phyloP scores from a whole-genome alignment of 2,329 filamentous ascomycete species.

The Colletotrichum orchidophilum region DNA sequence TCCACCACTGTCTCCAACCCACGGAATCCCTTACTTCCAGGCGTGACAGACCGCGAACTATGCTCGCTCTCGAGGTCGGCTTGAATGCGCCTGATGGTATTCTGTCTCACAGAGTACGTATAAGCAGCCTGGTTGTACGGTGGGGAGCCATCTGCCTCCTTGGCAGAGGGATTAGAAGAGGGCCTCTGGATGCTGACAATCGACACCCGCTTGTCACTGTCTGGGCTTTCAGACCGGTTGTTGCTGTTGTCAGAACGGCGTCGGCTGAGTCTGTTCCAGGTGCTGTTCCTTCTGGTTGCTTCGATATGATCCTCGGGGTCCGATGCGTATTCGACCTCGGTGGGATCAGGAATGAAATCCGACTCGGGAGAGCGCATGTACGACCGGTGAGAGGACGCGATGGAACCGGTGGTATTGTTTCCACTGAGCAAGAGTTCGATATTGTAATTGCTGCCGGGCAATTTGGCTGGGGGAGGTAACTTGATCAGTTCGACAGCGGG shows the following conservation, averaged over 20 bases:
- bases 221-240: conserved; percentile 39
- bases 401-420: conserved; percentile 4
- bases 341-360: conserved; percentile 17
- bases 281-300: conserved; percentile 17
- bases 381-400: conserved; percentile 13
- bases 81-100: conserved; percentile 8
- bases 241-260: conserved; percentile 55
- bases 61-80: conserved; percentile 22
- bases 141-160: not conserved
- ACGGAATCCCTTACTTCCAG: conserved; percentile 19
- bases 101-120: conserved; percentile 12
- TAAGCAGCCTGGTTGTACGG: conserved; percentile 13
- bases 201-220: conserved; percentile 1
- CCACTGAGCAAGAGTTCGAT: conserved; percentile 8
- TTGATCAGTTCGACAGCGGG: not conserved
- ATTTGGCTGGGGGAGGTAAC: conserved; percentile 14
- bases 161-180: not conserved
- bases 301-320: conserved; percentile 19
- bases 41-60: conserved; percentile 24
- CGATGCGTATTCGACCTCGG: conserved; percentile 19
- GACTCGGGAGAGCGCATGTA: conserved; percentile 14
- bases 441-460: conserved; percentile 18
- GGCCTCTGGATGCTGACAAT: not conserved
- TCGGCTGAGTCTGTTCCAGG: conserved; percentile 2
- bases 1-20: conserved; percentile 28